A percentile compares a stretch with the other conserved stretches of the same genome.
Evolutionary conservation across 2,329 filamentous ascomycete genomes (phyloP).

Genomic region (Emydomyces testavorans): DNA sequence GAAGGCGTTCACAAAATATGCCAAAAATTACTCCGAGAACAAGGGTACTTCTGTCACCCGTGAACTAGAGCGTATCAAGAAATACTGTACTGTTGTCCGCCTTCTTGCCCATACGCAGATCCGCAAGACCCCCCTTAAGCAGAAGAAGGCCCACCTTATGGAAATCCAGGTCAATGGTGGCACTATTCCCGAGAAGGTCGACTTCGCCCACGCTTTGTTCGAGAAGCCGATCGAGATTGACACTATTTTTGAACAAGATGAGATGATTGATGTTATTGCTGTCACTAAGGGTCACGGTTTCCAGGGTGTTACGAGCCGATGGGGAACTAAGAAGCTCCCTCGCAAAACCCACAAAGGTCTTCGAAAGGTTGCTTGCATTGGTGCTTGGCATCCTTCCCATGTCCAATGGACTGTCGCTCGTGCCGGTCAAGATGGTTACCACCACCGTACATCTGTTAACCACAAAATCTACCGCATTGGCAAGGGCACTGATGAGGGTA

Average conservation of each 20-base stretch:
- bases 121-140: constrained; percentile 97
- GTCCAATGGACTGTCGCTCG: constrained; percentile 99
- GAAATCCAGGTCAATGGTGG: constrained; percentile 99
- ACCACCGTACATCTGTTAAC: constrained; percentile 99
- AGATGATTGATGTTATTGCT: constrained; percentile 98
- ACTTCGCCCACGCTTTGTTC: constrained; percentile 89
- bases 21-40: constrained; percentile 98
- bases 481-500: constrained; percentile 80
- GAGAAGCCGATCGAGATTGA: constrained; percentile 96
- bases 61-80: constrained; percentile 99
- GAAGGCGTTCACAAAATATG: constrained; percentile 99
- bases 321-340: constrained; percentile 99
- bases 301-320: constrained; percentile 91
- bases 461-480: constrained; percentile 99
- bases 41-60: constrained; percentile 81
- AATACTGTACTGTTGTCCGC: constrained; percentile 99
- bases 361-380: constrained; percentile 99
- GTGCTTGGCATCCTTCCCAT: constrained; percentile 99
- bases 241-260: constrained; percentile 96
- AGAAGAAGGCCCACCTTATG: constrained; percentile 99
- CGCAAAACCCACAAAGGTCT: constrained; percentile 99
- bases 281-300: constrained; percentile 99
- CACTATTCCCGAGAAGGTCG: constrained; percentile 89
- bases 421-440: constrained; percentile 99
- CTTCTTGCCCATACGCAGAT: constrained; percentile 99